phyloP scores from a whole-genome alignment of 129 eudicot species.

The Solidago caesia region DNA sequence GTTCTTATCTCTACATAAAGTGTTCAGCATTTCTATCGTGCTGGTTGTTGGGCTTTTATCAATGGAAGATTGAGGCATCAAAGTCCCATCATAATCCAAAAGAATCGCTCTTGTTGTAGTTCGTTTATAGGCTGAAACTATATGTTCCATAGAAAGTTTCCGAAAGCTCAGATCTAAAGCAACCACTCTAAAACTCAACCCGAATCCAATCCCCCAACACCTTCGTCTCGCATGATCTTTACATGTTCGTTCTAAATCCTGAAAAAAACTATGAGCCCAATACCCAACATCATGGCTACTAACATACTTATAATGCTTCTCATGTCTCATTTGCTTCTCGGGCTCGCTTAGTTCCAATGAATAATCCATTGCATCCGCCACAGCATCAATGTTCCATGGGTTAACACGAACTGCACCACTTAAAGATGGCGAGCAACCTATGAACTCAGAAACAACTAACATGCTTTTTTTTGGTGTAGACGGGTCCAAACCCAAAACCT shows the following conservation, averaged over 20 bases:
- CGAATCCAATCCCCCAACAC: slow-evolving; percentile 92
- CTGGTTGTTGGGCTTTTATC: slow-evolving; percentile 65
- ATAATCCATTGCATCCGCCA: slow-evolving; percentile 80
- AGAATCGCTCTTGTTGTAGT: slow-evolving; percentile 67
- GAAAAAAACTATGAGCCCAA: slow-evolving; percentile 77
- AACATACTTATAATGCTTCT: slow-evolving; percentile 76
- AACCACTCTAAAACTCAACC: slow-evolving; percentile 80
- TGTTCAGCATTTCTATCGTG: slow-evolving; percentile 52
- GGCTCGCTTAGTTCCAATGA: slow-evolving; percentile 68
- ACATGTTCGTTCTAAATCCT: slow-evolving; percentile 76
- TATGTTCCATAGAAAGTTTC: slow-evolving; percentile 78
- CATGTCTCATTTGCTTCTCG: slow-evolving; percentile 78
- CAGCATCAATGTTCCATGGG: slow-evolving; percentile 86
- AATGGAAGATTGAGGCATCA: slow-evolving; percentile 68
- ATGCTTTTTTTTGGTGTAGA: slow-evolving; percentile 59
- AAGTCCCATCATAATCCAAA: slow-evolving; percentile 80
- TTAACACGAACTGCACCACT: slow-evolving; percentile 92
- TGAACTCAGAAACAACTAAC: slow-evolving; percentile 87
- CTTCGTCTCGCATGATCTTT: slow-evolving; percentile 71
- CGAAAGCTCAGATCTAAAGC: slow-evolving; percentile 71
- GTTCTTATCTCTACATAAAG: slow-evolving; percentile 60
- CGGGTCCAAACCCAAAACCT: slow-evolving; percentile 46
- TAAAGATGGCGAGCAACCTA: slow-evolving; percentile 84
- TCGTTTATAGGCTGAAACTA: slow-evolving; percentile 73
- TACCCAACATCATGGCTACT: slow-evolving; percentile 84